phyloP scores from a whole-genome alignment of 192 early-diverging fungal genomes.

The Backusella parvicylindrica region DNA sequence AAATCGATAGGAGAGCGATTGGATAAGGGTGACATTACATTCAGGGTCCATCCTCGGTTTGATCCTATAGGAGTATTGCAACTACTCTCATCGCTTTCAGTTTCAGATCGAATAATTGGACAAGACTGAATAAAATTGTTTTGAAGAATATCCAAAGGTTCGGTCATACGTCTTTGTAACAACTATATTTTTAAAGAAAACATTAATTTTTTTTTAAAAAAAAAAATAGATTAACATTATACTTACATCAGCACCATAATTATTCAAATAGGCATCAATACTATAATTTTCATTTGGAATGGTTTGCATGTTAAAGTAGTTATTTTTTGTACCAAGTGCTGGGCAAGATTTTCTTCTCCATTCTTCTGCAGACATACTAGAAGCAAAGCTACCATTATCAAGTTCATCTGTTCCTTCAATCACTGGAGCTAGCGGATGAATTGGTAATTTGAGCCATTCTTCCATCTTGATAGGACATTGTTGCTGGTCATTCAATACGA shows the following conservation, averaged over 20 bases:
- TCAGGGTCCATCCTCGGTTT: background rate
- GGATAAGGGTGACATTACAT: background rate
- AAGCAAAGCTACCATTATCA: background rate
- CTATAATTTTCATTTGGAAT: background rate
- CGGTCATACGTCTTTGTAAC: conserved; percentile 8
- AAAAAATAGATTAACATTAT: background rate
- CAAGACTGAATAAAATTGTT: background rate
- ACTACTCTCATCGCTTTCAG: background rate
- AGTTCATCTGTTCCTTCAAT: background rate
- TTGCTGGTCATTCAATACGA: background rate
- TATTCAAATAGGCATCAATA: background rate
- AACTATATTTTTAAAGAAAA: background rate
- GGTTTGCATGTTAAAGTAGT: background rate
- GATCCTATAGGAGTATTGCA: conserved; percentile 1
- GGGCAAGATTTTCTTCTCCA: conserved; percentile 13
- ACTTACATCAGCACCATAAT: background rate
- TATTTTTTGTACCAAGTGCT: conserved; percentile 4
- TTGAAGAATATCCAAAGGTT: background rate
- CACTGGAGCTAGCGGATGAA: conserved; percentile 5
- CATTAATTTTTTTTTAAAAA: background rate
- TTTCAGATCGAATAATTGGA: background rate
- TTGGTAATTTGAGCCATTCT: conserved; percentile 10
- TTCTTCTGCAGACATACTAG: conserved; percentile 2
- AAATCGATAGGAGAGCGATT: background rate
- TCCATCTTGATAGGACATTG: background rate